Evolutionary conservation across 179 eudicot species (phyloP).

Genomic region (Nepenthes alata): DNA sequence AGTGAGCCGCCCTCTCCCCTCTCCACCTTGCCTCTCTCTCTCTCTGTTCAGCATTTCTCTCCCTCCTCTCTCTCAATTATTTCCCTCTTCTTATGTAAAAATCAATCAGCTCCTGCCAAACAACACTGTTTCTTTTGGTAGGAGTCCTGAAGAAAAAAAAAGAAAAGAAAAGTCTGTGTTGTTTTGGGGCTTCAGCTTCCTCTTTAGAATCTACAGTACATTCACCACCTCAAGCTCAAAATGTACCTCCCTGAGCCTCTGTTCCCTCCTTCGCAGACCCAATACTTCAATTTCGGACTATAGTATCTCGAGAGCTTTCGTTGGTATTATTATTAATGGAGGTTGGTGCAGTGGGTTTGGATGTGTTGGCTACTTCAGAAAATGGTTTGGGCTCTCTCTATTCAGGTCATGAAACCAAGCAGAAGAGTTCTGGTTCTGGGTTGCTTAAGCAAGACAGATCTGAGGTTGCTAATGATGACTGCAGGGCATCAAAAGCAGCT

Average conservation of each 20-base stretch:
- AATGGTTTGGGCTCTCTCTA: constrained; percentile 1
- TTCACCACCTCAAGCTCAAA: no score
- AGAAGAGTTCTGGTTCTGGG: background rate
- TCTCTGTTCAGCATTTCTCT: no score
- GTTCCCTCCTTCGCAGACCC: constrained; percentile 5
- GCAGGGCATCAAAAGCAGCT: constrained; percentile 5
- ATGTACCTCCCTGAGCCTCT: constrained; percentile 10
- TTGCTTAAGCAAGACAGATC: constrained; percentile 4
- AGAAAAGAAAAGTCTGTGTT: no score
- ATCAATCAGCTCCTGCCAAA: no score
- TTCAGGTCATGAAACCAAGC: constrained; percentile 1
- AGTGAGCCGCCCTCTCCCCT: no score
- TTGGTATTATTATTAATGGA: constrained; percentile 24
- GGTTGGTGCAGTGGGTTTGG: constrained; percentile 31
- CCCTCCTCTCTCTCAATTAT: no score
- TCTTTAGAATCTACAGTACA: no score
- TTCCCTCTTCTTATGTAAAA: no score
- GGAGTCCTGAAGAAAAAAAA: no score
- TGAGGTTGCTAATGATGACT: constrained; percentile 6
- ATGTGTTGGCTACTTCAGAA: constrained; percentile 8
- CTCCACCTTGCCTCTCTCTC: no score
- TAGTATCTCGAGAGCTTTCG: background rate
- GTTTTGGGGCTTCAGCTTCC: no score
- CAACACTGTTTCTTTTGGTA: no score
- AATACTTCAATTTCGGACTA: background rate